Percentiles rank a stretch among this genome's conserved stretches.
Conservation (phyloP, 305 asterid genomes). For the Ajuga reptans region DNA sequence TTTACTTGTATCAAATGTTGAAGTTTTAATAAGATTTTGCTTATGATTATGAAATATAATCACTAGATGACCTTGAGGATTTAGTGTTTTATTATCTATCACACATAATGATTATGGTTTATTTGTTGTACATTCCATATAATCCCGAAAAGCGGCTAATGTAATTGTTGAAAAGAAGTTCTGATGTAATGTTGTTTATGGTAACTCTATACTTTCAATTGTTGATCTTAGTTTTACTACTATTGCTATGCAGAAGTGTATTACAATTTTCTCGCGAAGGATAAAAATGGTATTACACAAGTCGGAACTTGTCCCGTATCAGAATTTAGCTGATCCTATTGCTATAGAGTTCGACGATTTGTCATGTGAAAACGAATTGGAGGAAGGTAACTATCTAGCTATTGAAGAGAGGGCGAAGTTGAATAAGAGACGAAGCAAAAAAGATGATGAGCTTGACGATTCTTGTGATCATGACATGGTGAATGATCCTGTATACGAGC, state of each 20-base stretch:
- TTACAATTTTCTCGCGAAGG: not conserved
- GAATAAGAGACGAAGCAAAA: not conserved
- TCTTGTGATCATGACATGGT: not conserved
- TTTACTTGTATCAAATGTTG: too few species aligned
- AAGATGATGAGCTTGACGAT: not conserved
- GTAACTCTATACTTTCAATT: not conserved
- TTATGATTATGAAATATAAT: not conserved
- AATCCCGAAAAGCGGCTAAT: not conserved
- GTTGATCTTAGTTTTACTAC: not conserved
- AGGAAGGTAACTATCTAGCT: too few species aligned
- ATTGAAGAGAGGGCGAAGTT: not conserved
- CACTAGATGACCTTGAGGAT: conserved; percentile 4
- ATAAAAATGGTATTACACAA: too few species aligned
- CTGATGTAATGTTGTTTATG: not conserved
- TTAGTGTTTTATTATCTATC: not conserved
- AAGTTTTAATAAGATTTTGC: not conserved
- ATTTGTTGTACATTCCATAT: not conserved
- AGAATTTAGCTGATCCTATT: too few species aligned
- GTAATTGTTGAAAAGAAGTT: not conserved
- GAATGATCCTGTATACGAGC: conserved; percentile 23
- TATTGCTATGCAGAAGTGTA: not conserved
- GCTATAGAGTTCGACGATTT: too few species aligned
- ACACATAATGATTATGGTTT: not conserved
- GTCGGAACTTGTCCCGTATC: too few species aligned
- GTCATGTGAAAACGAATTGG: too few species aligned